A percentile compares a stretch with the other conserved stretches of the same genome.
phyloP scores from a whole-genome alignment of 371 early-diverging fungal genomes.

The Synchytrium microbalum region DNA sequence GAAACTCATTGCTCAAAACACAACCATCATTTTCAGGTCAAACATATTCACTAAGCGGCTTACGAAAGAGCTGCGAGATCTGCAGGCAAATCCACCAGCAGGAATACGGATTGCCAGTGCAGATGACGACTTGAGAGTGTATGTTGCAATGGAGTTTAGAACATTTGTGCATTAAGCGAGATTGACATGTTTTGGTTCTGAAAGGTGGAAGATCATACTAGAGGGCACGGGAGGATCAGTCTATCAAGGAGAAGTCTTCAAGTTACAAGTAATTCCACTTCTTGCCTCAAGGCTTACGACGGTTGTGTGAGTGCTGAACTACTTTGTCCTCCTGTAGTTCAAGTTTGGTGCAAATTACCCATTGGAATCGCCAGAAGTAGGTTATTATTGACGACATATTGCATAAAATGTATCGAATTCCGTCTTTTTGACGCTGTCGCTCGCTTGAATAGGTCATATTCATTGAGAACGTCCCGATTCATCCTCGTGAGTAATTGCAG shows the following conservation, averaged over 20 bases:
- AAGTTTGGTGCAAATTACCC: constrained; percentile 77
- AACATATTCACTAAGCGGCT: constrained; percentile 39
- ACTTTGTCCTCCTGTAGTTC: constrained; percentile 60
- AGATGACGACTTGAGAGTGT: constrained; percentile 20
- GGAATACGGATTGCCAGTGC: constrained; percentile 28
- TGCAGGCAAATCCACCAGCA: constrained; percentile 34
- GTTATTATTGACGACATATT: too few relatives aligned
- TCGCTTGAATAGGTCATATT: constrained; percentile 47
- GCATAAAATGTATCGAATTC: background rate
- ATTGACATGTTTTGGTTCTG: background rate
- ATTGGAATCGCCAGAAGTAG: constrained; percentile 67
- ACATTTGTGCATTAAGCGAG: constrained; percentile 13
- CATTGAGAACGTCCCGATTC: constrained; percentile 58
- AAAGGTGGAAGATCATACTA: constrained; percentile 26
- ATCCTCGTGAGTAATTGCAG: constrained; percentile 61
- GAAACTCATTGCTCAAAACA: too few relatives aligned
- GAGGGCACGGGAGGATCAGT: constrained; percentile 32
- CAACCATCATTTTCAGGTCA: too few relatives aligned
- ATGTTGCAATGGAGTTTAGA: too few relatives aligned
- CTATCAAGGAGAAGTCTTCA: constrained; percentile 52
- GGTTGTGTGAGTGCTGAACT: too few relatives aligned
- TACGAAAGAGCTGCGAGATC: constrained; percentile 40
- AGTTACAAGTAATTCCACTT: constrained; percentile 60
- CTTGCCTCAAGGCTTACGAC: too few relatives aligned
- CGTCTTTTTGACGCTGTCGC: background rate